Base-by-base conservation (phyloP, 805 yeast genomes). In the Komagataella ulmi region DNA sequence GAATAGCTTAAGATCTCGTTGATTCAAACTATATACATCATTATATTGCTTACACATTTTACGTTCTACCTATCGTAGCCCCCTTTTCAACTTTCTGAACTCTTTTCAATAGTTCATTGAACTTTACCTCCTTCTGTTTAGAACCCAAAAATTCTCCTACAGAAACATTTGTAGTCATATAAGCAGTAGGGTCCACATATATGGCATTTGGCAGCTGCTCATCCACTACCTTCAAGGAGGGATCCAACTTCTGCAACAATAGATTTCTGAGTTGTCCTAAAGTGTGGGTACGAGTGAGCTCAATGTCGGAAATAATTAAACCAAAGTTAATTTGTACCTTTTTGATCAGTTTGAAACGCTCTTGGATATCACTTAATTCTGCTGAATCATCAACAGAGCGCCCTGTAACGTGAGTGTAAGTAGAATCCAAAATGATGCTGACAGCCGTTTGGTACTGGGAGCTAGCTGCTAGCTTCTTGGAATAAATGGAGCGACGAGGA, bases 161-260 rank as follows among this genome's bases (percentile, higher is more conserved):
- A 55, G 73, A 72, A 40, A 82, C 67, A 57, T 85, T 86, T 3
- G 77, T 70, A 45, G 84, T 79, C 30, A 66, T 70, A 59, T 79
- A 85, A 47, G 77, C 81, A 24, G 70, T 71, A 6, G 70, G 63
- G 53, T 79, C 69, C 57, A 87, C 70, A 54, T 81, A 79, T 52
- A 87, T 77, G 24, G 88, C 91, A 59, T 84, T 77, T n/a, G 93
- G 89, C 59, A 81, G 77, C 61, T 81, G 75, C 61, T 84, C 89
- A 58, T 76, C 77, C 56, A 68, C 74, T 1, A 52, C 49, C 61
- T 69, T 68, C 58, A 73, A 69, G 17, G 60, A 57, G 19, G 73
- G 72, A 23, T 74, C 68, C n/a, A 73, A 61, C 52, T 65, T 55
- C 7, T 57, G 51, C 0, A 56, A 40, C 49, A 79, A 65, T 51